Conservation (phyloP, 345 rosid species). For the Pugionium cornutum region DNA sequence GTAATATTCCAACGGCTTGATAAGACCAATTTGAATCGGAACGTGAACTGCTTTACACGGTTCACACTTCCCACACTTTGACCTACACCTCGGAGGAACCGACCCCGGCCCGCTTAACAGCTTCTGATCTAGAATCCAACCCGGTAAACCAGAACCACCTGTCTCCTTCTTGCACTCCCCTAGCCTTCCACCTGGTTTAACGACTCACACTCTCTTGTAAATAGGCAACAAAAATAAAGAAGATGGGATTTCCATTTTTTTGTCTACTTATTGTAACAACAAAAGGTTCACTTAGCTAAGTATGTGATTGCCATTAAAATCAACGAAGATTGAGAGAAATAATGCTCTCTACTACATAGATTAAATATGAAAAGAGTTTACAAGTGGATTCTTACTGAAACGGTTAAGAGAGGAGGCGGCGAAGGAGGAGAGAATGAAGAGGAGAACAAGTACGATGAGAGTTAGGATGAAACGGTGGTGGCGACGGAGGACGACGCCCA, state of each 20-base stretch:
- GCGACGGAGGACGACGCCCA: conserved; percentile 24
- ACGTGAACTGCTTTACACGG: conserved; percentile 87
- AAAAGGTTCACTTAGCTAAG: conserved; percentile 1
- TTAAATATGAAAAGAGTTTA: not conserved
- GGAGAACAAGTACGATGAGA: conserved; percentile 12
- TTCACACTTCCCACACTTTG: conserved; percentile 70
- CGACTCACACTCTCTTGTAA: conserved; percentile 13
- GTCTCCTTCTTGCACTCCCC: conserved; percentile 22
- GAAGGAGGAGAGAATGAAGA: conserved; percentile 8
- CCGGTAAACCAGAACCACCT: conserved; percentile 28
- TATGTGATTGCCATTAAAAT: not conserved
- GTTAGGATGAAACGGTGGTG: conserved; percentile 12
- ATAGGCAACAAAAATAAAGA: not conserved
- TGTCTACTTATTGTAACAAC: not conserved
- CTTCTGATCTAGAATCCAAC: conserved; percentile 43
- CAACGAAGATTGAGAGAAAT: no score
- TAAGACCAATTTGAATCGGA: conserved; percentile 61
- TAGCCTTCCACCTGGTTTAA: conserved; percentile 35
- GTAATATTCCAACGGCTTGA: conserved; percentile 67
- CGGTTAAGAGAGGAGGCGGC: not conserved
- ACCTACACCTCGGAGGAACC: conserved; percentile 72
- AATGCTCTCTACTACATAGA: not conserved
- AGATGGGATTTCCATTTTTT: not conserved
- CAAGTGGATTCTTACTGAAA: conserved; percentile 11
- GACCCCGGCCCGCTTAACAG: conserved; percentile 59